Percentiles rank a stretch among this genome's conserved stretches.
phyloP scores from a whole-genome alignment of 495 filamentous ascomycete species.

The Bathelium albidoporum region DNA sequence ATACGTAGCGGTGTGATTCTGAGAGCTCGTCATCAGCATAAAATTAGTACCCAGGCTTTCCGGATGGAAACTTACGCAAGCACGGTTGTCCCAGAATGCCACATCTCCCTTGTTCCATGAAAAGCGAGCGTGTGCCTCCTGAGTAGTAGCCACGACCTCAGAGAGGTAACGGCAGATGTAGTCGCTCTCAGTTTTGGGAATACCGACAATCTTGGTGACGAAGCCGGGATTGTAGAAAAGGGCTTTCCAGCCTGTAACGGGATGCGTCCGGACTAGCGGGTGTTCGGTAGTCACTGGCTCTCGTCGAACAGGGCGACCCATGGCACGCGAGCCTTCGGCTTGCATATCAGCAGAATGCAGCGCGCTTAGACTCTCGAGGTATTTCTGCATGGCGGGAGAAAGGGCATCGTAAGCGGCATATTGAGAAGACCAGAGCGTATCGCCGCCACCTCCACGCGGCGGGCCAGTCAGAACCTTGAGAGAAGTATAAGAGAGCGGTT shows the following conservation, averaged over 20 bases:
- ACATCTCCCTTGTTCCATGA: slow-evolving; percentile 61
- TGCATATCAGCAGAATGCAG: slow-evolving; percentile 64
- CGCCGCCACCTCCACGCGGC: slow-evolving; percentile 58
- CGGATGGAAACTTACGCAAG: slow-evolving; percentile 45
- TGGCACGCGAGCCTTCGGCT: slow-evolving; percentile 50
- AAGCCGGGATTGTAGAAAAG: slow-evolving; percentile 76
- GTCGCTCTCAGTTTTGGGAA: slow-evolving; percentile 61
- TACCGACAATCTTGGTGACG: slow-evolving; percentile 62
- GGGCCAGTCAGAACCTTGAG: slow-evolving; percentile 61
- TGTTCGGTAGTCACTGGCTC: slow-evolving; percentile 57
- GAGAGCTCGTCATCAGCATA: too few relatives aligned
- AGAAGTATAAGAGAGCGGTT: slow-evolving; percentile 68
- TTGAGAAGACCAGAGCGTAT: slow-evolving; percentile 66
- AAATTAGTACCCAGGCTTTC: neutral
- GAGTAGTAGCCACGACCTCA: slow-evolving; percentile 49
- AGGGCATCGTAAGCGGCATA: slow-evolving; percentile 63
- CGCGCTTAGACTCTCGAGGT: slow-evolving; percentile 60
- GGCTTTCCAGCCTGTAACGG: slow-evolving; percentile 69
- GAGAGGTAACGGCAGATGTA: slow-evolving; percentile 56
- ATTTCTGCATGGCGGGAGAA: slow-evolving; percentile 57
- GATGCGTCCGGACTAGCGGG: slow-evolving; percentile 62
- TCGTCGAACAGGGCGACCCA: slow-evolving; percentile 55
- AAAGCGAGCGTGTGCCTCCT: slow-evolving; percentile 62
- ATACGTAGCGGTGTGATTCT: slow-evolving; percentile 54
- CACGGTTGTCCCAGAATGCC: slow-evolving; percentile 68